These are phyloP conservation scores for Tubosaeta sp. DNA, from an alignment of 768 basidiomycete species.

Conservation along the genomic window DNA sequence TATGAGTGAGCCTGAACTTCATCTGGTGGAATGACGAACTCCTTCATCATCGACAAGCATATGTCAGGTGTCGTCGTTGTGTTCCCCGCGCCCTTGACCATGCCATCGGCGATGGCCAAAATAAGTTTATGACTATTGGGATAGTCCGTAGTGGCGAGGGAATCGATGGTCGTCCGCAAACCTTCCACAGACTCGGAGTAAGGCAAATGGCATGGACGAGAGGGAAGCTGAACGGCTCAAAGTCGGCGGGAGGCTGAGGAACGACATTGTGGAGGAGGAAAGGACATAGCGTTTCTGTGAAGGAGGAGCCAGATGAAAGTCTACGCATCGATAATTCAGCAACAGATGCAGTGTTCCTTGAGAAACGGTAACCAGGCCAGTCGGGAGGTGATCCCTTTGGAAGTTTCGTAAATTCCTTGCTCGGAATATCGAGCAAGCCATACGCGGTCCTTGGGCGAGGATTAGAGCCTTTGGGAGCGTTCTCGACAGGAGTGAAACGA, in stretches of 20 bases:
- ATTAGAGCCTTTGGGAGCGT: constrained; percentile 45
- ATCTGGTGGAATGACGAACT: constrained; percentile 70
- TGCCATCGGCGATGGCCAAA: constrained; percentile 93
- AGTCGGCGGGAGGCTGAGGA: constrained; percentile 87
- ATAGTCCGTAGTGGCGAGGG: constrained; percentile 96
- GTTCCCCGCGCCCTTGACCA: constrained; percentile 96
- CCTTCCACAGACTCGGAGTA: constrained; percentile 95
- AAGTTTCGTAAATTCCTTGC: constrained; percentile 51
- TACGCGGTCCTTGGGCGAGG: constrained; percentile 61
- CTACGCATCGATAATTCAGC: constrained; percentile 36
- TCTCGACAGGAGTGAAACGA: constrained; percentile 72
- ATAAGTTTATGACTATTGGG: constrained; percentile 97
- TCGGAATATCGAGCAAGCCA: constrained; percentile 60
- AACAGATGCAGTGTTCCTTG: constrained; percentile 80
- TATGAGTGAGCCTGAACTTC: constrained; percentile 95
- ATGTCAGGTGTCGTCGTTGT: constrained; percentile 90
- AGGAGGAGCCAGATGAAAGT: constrained; percentile 42
- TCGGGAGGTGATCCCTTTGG: constrained; percentile 67
- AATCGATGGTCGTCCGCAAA: constrained; percentile 95
- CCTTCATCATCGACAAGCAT: constrained; percentile 94
- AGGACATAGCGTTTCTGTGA: constrained; percentile 74
- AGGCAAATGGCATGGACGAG: constrained; percentile 91
- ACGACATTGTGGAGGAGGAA: constrained; percentile 91
- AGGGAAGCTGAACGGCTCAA: constrained; percentile 94
- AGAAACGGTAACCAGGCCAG: constrained; percentile 63